Evolutionary conservation across 2,329 filamentous ascomycete genomes (phyloP).

Genomic region (Blastomyces gilchristii): DNA sequence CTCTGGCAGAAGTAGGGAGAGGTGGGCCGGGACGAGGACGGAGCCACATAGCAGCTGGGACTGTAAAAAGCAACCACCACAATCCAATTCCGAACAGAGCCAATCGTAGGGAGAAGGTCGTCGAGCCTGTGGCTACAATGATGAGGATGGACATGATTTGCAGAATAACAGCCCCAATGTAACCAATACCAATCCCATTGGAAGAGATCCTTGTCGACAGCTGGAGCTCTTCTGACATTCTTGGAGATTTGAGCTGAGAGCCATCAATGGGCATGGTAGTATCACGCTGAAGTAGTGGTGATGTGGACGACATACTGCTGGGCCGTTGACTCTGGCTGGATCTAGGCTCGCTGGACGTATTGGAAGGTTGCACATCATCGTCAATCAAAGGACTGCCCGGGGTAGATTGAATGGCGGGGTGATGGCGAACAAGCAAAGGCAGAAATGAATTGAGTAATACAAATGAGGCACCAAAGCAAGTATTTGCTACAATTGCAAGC

Average conservation of each 20-base stretch:
- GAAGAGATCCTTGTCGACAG: conserved; percentile 87
- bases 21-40: conserved; percentile 82
- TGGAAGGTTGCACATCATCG: conserved; percentile 1
- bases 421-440: conserved; percentile 78
- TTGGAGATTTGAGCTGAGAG: conserved; percentile 5
- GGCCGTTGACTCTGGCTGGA: not conserved
- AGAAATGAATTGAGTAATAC: conserved; percentile 93
- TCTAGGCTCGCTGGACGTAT: not conserved
- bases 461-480: conserved; percentile 88
- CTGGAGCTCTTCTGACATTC: conserved; percentile 54
- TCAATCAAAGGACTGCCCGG: conserved; percentile 10
- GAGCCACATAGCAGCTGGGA: conserved; percentile 80
- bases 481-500: conserved; percentile 82
- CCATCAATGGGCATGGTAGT: conserved; percentile 20
- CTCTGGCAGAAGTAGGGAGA: conserved; percentile 39
- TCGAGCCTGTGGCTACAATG: conserved; percentile 61
- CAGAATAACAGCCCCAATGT: conserved; percentile 72
- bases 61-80: conserved; percentile 90
- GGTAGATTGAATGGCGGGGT: conserved; percentile 46
- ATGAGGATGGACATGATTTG: conserved; percentile 73
- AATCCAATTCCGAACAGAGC: conserved; percentile 76
- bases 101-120: conserved; percentile 74
- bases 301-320: not conserved
- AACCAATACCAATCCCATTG: conserved; percentile 87
- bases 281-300: conserved; percentile 11